phyloP scores from a whole-genome alignment of 1,139 yeast genomes.

The Saccharomycopsis crataegensis region DNA sequence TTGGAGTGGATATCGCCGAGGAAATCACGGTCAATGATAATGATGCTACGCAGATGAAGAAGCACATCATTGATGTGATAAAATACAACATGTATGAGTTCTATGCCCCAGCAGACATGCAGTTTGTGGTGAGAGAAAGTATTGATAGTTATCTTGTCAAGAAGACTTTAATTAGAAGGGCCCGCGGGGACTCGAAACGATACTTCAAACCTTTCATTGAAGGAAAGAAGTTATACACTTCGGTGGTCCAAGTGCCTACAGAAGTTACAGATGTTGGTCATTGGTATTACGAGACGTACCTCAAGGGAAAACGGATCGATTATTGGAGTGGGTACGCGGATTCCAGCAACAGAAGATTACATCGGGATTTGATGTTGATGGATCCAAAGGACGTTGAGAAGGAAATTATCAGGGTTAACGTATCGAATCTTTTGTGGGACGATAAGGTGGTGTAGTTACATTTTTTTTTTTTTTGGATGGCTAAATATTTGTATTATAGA shows the following conservation, averaged over 20 bases:
- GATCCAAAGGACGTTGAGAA: conserved; percentile 1
- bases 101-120: conserved; percentile 16
- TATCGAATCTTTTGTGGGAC: background rate
- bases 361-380: background rate
- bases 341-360: background rate
- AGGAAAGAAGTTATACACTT: background rate
- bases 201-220: background rate
- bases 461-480: background rate
- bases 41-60: background rate
- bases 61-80: background rate
- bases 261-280: background rate
- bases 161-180: background rate
- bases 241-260: conserved; percentile 3
- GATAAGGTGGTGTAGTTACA: background rate
- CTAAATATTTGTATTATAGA: background rate
- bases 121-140: conserved; percentile 13
- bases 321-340: background rate
- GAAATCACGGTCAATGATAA: background rate
- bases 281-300: conserved; percentile 2
- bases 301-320: background rate
- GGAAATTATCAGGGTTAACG: background rate
- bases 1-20: background rate
- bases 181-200: background rate
- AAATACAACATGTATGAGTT: conserved; percentile 12
- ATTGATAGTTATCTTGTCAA: conserved; percentile 15